Evolutionary conservation across 768 basidiomycete genomes (phyloP).

Genomic region (Kwoniella bestiolae): DNA sequence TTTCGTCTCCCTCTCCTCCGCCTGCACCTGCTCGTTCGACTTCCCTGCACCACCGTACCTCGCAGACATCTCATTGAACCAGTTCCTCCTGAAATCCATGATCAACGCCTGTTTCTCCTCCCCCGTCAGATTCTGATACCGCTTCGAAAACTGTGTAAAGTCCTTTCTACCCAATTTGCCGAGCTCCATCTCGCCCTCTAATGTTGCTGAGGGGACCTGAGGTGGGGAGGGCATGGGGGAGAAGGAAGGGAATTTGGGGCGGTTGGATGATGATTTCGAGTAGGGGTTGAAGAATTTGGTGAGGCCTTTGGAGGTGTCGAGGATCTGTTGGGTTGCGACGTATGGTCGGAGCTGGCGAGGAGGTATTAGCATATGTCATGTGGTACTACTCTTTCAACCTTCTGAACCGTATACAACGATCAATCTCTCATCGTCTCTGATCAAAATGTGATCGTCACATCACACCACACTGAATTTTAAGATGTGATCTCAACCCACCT

Average conservation of each 20-base stretch:
- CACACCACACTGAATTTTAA: background rate
- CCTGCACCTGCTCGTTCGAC: background rate
- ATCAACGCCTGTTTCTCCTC: conserved; percentile 46
- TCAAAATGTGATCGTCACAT: background rate
- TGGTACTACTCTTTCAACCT: too few species aligned
- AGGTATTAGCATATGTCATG: too few species aligned
- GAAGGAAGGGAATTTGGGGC: conserved; percentile 31
- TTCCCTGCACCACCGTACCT: conserved; percentile 20
- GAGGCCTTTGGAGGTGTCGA: background rate
- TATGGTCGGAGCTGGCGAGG: conserved; percentile 47
- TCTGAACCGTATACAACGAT: too few species aligned
- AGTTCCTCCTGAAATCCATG: conserved; percentile 47
- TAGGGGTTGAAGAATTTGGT: conserved; percentile 24
- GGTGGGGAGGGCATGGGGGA: conserved; percentile 16
- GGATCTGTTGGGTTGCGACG: conserved; percentile 26
- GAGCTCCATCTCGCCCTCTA: conserved; percentile 7
- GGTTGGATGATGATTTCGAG: conserved; percentile 9
- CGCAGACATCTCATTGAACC: conserved; percentile 44
- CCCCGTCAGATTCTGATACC: conserved; percentile 33
- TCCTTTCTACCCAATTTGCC: conserved; percentile 20
- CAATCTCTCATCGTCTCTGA: background rate
- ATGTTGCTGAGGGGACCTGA: background rate
- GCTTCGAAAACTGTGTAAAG: conserved; percentile 34
- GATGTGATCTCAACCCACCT: conserved; percentile 33
- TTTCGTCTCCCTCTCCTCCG: conserved; percentile 21